Base-by-base conservation (phyloP, 306 rosid species). In the Fagus sylvatica region DNA sequence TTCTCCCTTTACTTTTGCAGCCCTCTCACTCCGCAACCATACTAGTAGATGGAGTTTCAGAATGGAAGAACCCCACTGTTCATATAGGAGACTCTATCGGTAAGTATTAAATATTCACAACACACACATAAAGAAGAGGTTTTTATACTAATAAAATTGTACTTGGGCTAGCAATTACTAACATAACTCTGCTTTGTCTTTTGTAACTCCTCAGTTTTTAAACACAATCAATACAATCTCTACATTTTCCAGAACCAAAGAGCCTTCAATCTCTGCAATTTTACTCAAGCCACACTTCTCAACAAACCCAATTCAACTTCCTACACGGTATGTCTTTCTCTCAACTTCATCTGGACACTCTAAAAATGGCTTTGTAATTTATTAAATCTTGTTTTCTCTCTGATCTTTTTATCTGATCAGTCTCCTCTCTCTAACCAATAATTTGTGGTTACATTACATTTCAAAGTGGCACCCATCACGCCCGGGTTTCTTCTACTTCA, bases 381-480 rank as follows among this genome's bases (percentile, higher is more conserved):
- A 22, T 22, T 22, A 22, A 22, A 0, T 22, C 28, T 22, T 22
- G 41, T 34, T 6, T 34, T 62, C 41, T 34, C 68, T 62, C 71
- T 65, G 71, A 65, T 65, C 15, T 37, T 37, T 65, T 39, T 42
- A 2, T 33, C n/a, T 9, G 0, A 57, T 17, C 39, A 67, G 6
- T 17, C 49, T 64, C 6, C 39, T 62, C 33, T 65, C 72, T 71
- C 53, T 61, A 46, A 86, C 73, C 5, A 76, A 39, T 59, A 82
- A 7, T 78, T n/a, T 48, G 28, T 22, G 28, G 28, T 22, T 22
- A 22, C 28, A 22, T 61, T 71, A 1, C 42, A 71, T 53, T 53
- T 59, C 28, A 42, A 83, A 93, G 98, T 94, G 98, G 98, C 90
- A 92, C 82, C 98, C 98, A 80, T 94, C 97, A 46, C 89, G 98